Evolutionary conservation across 2,329 filamentous ascomycete species (phyloP), one percentile per base, ranked within the genome.

Genomic region (Calonectria honghensis): DNA sequence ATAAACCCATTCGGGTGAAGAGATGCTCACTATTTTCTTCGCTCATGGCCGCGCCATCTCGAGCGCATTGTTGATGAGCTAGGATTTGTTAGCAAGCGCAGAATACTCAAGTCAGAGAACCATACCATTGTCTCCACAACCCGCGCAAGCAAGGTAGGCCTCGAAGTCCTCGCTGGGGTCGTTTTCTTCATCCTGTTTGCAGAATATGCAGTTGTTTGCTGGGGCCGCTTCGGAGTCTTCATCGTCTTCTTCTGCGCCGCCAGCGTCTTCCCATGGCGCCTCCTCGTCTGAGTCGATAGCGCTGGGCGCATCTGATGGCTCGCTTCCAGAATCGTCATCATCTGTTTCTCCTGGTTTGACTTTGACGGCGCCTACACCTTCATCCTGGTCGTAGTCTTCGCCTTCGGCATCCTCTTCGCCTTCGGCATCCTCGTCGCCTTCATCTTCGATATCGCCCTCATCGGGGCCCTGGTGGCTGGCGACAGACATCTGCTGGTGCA

Each of bases 31-130:
- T 77, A 31, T 85, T 85, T 29, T 80, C 73, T 63, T 82, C 81
- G 31, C 79, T 85, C 81, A 85, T 80, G 16, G 84, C 83, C 24
- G 80, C 84, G 86, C 92, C 91, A 83, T 94, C 91, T 82, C 94
- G 92, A 73, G 95, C 96, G 86, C 96, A 98, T 90, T 97, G 94
- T 84, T 94, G 93, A 88, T 98, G 96, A 82, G 96, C 96, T 98
- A 87, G 83, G 87, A 81, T 85, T 73, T 77, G 83, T 90, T 81
- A 89, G 86, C 35, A 7, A 35, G 13, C 14, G 51, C 50, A 81
- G 78, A 77, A 75, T 72, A 73, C 75, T 77, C 48, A 37, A 35
- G 27, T 68, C 70, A 76, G 35, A 51, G 63, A 69, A 63, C 91
- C 94, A 85, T 88, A 98, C 96, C 93, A 85, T 95, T 94, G 82